Conservation (phyloP, 805 yeast genomes). For the Saturnispora hagleri region DNA sequence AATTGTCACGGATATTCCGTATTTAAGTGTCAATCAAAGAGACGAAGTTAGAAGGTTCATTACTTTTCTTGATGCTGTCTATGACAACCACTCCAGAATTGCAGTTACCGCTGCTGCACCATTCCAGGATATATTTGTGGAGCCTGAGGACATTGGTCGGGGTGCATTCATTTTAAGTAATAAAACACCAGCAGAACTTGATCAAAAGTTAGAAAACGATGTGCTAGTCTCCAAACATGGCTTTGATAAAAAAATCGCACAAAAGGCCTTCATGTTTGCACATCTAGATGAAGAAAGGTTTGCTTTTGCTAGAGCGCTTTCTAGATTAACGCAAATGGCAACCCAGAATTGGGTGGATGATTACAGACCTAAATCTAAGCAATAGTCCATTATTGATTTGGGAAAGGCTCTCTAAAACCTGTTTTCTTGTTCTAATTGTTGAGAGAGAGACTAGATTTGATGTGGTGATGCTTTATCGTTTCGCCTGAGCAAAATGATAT, state of each 20-base stretch:
- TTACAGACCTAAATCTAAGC: conserved; percentile 10
- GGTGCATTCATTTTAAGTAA: conserved; percentile 33
- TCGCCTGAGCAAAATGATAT: neutral
- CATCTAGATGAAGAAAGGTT: conserved; percentile 84
- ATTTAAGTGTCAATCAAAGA: conserved; percentile 63
- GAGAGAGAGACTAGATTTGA: too few relatives aligned
- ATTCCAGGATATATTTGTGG: conserved; percentile 77
- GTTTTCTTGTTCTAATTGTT: too few relatives aligned
- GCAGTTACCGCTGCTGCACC: conserved; percentile 88
- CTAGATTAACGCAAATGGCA: conserved; percentile 89
- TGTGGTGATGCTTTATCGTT: neutral
- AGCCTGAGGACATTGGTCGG: conserved; percentile 52
- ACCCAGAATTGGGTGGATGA: conserved; percentile 81
- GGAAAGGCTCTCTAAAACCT: neutral
- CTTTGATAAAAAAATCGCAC: conserved; percentile 61
- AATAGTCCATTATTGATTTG: neutral
- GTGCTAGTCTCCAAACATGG: conserved; percentile 69
- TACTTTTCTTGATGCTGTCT: conserved; percentile 91
- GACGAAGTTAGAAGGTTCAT: conserved; percentile 87
- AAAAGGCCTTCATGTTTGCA: conserved; percentile 68
- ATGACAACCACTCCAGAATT: conserved; percentile 79
- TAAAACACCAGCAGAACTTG: conserved; percentile 20
- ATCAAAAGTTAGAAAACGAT: conserved; percentile 36
- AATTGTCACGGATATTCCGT: conserved; percentile 90
- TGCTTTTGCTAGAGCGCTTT: conserved; percentile 92